Conservation (phyloP, 768 basidiomycete species). For the Lentinus tigrinus region DNA sequence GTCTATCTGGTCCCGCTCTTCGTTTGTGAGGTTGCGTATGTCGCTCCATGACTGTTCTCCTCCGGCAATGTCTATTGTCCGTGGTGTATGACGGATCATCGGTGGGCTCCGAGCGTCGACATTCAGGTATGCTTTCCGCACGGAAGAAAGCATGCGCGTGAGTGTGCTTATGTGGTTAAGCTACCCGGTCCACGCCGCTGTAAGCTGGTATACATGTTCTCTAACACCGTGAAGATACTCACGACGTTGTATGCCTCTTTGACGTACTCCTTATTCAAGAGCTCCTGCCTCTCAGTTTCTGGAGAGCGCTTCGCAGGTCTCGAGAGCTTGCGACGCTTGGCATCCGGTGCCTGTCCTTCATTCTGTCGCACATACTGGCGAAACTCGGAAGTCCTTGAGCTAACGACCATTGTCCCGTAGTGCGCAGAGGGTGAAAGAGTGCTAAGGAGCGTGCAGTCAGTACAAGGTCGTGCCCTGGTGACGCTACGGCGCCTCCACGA, state of each 20-base stretch:
- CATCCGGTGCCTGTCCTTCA: slow-evolving; percentile 39
- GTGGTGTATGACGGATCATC: slow-evolving; percentile 47
- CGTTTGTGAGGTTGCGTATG: slow-evolving; percentile 74
- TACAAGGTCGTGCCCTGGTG: not conserved
- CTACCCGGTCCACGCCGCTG: slow-evolving; percentile 34
- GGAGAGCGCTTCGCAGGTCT: slow-evolving; percentile 29
- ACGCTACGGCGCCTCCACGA: not conserved
- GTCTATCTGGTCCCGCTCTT: slow-evolving; percentile 96
- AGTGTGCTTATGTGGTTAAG: slow-evolving; percentile 72
- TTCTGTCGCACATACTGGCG: slow-evolving; percentile 49
- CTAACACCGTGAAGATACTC: slow-evolving; percentile 21
- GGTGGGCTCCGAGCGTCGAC: slow-evolving; percentile 61
- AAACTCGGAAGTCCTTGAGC: slow-evolving; percentile 65
- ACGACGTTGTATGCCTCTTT: slow-evolving; percentile 76
- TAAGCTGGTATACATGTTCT: not conserved
- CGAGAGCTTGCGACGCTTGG: slow-evolving; percentile 49
- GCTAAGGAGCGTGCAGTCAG: not conserved
- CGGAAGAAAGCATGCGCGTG: slow-evolving; percentile 66
- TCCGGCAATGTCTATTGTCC: slow-evolving; percentile 52
- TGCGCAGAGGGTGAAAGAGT: not conserved
- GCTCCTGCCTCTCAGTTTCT: slow-evolving; percentile 38
- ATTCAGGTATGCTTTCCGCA: slow-evolving; percentile 87
- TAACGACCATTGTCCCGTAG: slow-evolving; percentile 46
- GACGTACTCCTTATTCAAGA: slow-evolving; percentile 64
- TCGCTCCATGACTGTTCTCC: slow-evolving; percentile 57